Evolutionary conservation across 2,329 filamentous ascomycete species (phyloP).

Genomic region (Colletotrichum scovillei): DNA sequence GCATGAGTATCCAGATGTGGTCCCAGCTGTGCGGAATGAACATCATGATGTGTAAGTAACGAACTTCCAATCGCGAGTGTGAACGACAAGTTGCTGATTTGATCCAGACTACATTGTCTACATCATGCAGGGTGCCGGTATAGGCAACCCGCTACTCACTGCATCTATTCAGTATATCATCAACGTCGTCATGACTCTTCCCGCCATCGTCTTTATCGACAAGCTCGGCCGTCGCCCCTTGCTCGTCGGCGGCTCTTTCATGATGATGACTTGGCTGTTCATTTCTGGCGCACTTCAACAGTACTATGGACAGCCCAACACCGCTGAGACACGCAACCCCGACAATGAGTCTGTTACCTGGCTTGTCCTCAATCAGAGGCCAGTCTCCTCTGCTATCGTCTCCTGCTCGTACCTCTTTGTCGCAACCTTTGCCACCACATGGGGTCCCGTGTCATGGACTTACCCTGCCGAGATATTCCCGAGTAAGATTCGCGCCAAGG

Average conservation of each 20-base stretch:
- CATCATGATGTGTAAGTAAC: conserved; percentile 61
- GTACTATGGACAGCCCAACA: conserved; percentile 64
- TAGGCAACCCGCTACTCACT: conserved; percentile 67
- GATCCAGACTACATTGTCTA: conserved; percentile 66
- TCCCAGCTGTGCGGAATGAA: conserved; percentile 71
- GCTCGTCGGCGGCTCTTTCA: conserved; percentile 65
- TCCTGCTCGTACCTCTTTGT: conserved; percentile 75
- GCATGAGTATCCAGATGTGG: conserved; percentile 70
- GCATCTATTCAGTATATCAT: conserved; percentile 73
- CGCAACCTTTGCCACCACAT: conserved; percentile 55
- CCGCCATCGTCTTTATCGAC: conserved; percentile 71
- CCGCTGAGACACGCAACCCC: conserved; percentile 48
- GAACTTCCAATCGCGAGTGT: too few species aligned
- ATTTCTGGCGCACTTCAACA: conserved; percentile 73
- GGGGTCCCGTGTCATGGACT: conserved; percentile 60
- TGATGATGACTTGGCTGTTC: conserved; percentile 72
- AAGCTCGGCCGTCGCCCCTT: conserved; percentile 67
- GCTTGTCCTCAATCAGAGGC: conserved; percentile 62
- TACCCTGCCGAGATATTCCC: conserved; percentile 61
- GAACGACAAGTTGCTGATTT: background rate
- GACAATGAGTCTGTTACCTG: conserved; percentile 64
- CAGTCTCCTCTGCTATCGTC: conserved; percentile 72
- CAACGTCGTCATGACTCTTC: conserved; percentile 69
- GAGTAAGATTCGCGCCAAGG: conserved; percentile 54
- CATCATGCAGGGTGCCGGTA: conserved; percentile 68